These are phyloP conservation scores for Microdochium trichocladiopsis DNA, from an alignment of 2,329 filamentous ascomycete genomes.

Conservation along the genomic window DNA sequence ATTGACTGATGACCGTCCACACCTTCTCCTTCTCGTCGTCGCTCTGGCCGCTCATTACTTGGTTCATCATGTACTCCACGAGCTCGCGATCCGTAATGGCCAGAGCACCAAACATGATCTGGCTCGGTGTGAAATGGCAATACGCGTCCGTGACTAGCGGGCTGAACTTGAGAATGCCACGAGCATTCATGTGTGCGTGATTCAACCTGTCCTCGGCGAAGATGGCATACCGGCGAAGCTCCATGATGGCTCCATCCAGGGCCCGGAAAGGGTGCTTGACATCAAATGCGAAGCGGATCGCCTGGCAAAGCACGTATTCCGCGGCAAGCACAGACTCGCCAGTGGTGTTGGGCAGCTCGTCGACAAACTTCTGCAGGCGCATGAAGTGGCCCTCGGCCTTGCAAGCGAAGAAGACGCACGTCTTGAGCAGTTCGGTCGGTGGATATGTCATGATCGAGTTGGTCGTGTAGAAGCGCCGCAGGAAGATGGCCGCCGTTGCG, in stretches of 20 bases:
- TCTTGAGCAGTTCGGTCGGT: slow-evolving; percentile 81
- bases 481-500: slow-evolving; percentile 79
- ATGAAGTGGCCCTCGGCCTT: slow-evolving; percentile 86
- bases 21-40: slow-evolving; percentile 34
- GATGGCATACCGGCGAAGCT: slow-evolving; percentile 62
- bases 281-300: slow-evolving; percentile 87
- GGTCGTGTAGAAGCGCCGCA: slow-evolving; percentile 91
- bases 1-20: slow-evolving; percentile 38
- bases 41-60: slow-evolving; percentile 24
- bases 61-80: slow-evolving; percentile 37
- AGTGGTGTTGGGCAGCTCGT: slow-evolving; percentile 62
- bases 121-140: slow-evolving; percentile 89
- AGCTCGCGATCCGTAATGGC: slow-evolving; percentile 66
- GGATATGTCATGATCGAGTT: slow-evolving; percentile 97
- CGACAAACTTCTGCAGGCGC: slow-evolving; percentile 56
- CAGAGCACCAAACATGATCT: slow-evolving; percentile 84
- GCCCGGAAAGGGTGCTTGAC: slow-evolving; percentile 86
- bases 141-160: slow-evolving; percentile 90
- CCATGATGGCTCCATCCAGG: slow-evolving; percentile 79
- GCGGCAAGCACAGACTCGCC: slow-evolving; percentile 80
- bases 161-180: slow-evolving; percentile 68
- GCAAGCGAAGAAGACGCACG: slow-evolving; percentile 84
- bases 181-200: slow-evolving; percentile 65
- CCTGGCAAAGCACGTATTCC: slow-evolving; percentile 89
- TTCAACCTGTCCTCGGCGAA: slow-evolving; percentile 47